Percentiles rank a stretch among this genome's conserved stretches.
Conservation (phyloP, 495 filamentous ascomycete species). For the Pyronema omphalodes region DNA sequence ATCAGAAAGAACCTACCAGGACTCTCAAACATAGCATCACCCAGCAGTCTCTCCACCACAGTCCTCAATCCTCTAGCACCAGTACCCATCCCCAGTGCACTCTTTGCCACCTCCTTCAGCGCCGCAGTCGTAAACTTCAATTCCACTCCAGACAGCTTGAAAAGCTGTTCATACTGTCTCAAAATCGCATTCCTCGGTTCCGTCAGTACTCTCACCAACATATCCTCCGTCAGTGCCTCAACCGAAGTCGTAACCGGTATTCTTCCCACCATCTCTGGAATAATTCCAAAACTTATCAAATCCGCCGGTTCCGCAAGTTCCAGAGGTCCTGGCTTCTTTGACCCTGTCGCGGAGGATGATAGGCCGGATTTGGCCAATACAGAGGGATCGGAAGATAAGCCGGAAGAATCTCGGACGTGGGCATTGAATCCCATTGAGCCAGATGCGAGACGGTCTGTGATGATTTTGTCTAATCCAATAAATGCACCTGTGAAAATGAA, state of each 20-base stretch:
- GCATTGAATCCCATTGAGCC: conserved; percentile 88
- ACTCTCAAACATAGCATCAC: conserved; percentile 80
- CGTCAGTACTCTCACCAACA: conserved; percentile 72
- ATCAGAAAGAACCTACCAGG: conserved; percentile 38
- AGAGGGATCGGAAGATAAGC: conserved; percentile 5
- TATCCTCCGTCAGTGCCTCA: conserved; percentile 54
- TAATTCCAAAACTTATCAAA: conserved; percentile 79
- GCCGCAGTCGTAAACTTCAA: conserved; percentile 67
- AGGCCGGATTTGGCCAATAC: conserved; percentile 25
- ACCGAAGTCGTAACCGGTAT: conserved; percentile 77
- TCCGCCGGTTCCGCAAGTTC: conserved; percentile 63
- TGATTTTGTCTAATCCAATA: conserved; percentile 73
- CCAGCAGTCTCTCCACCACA: conserved; percentile 72
- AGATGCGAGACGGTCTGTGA: conserved; percentile 68
- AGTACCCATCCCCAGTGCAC: conserved; percentile 57
- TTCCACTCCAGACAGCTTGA: conserved; percentile 64
- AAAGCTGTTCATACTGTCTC: conserved; percentile 68
- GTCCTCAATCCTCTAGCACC: conserved; percentile 76
- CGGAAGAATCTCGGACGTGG: conserved; percentile 36
- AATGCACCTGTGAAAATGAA: conserved; percentile 96
- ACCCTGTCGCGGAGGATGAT: not conserved
- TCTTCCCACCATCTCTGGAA: conserved; percentile 83
- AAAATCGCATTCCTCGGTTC: conserved; percentile 78
- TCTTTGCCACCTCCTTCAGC: conserved; percentile 57
- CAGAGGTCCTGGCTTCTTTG: conserved; percentile 43